Base-by-base conservation (phyloP, 2,329 filamentous ascomycete genomes). In the Fonsecaea erecta region DNA sequence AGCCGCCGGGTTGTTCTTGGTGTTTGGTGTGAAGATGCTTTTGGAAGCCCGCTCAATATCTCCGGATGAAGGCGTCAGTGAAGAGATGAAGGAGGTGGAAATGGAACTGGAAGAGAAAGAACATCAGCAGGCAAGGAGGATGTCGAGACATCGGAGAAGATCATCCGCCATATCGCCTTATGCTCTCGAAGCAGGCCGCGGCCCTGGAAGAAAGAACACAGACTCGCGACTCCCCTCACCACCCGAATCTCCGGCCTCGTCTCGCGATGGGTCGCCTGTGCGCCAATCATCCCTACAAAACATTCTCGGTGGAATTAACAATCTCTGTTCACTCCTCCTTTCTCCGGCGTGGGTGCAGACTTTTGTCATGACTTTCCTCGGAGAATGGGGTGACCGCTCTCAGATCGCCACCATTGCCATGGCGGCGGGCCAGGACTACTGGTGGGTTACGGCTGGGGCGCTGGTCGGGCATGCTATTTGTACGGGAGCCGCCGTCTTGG, bases 391-490 rank as follows among this genome's bases (percentile, higher is more conserved):
- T 63, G 95, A 99, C 75, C 88, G 95, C 71, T 96, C 92, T 76
- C 95, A 99, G 80, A 98, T 99, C 74, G 95, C 95, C 24, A 99
- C 95, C 0, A 96, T 99, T 75, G 95, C 95, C 60, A 99, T 99
- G 95, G 95, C 95, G 56, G 94, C 95, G 35, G 95, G 95, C 21
- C 92, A 96, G 77, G 95, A 99, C 76, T 99, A 98, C 78, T 98
- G 94, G 94, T 97, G 93, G 91, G 95, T 99, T 37, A 97, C 93
- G 3, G 83, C 93, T 53, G 95, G 95, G 64, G 94, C 95, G 1
- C 86, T 95, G 37, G 83, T 86, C 53, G 95, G 95, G 9, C 95
- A 99, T 77, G 90, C 87, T 52, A 86, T 94, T 70, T 99, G 95
- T 81, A 98, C 95, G 6, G 90, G 91, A 53, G 89, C 92, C 24